Percentiles rank a stretch among this genome's conserved stretches.
Conservation (phyloP, 2,329 filamentous ascomycete species). For the Pestalotiopsis sp. region DNA sequence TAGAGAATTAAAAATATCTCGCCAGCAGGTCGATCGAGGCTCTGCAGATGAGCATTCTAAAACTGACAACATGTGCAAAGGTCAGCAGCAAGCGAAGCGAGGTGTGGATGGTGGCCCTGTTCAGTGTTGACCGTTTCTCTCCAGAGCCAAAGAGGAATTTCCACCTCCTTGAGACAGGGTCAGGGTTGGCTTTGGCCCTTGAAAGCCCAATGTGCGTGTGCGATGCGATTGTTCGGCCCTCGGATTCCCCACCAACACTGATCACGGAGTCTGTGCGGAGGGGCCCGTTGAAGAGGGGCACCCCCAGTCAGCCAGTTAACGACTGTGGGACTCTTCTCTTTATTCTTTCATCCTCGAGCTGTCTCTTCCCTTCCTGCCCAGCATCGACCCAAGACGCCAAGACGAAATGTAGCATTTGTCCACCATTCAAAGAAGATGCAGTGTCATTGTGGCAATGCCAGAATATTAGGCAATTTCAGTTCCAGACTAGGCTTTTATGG, state of each 20-base stretch:
- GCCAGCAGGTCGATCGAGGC: neutral
- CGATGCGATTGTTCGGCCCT: neutral
- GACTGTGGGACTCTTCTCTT: neutral
- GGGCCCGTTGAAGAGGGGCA: neutral
- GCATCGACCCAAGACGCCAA: neutral
- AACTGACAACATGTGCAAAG: neutral
- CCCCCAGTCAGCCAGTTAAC: neutral
- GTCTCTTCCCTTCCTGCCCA: neutral
- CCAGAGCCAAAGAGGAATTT: neutral
- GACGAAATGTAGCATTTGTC: neutral
- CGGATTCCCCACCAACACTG: neutral
- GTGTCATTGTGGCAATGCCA: neutral
- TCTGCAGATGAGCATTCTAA: neutral
- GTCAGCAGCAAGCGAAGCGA: conserved; percentile 1
- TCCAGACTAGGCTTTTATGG: neutral
- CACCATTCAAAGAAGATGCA: neutral
- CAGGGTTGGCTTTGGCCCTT: conserved; percentile 4
- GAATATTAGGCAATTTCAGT: neutral
- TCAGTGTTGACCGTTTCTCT: neutral
- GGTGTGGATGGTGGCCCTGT: neutral
- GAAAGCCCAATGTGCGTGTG: neutral
- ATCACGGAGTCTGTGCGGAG: neutral
- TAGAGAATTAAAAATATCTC: conserved; percentile 8
- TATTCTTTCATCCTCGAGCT: neutral
- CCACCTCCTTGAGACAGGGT: conserved; percentile 5